A percentile compares a stretch with the other conserved stretches of the same genome.
Conservation (phyloP, 768 basidiomycete species). For the Suillus sp. region DNA sequence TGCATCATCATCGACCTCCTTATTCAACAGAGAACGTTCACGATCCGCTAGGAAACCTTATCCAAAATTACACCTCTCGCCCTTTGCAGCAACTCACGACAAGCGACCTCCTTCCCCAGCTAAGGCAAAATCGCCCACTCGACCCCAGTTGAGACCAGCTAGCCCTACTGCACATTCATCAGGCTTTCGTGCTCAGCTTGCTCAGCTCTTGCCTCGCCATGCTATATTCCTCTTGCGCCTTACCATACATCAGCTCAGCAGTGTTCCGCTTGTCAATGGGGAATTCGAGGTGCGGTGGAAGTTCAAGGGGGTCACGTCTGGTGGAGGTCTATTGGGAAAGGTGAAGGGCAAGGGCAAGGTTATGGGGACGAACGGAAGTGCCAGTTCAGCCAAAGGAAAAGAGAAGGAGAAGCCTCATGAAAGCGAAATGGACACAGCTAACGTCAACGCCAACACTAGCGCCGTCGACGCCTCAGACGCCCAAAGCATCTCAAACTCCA, state of each 20-base stretch:
- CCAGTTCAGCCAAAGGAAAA: slow-evolving; percentile 11
- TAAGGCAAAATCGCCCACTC: neutral
- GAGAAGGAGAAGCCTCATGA: slow-evolving; percentile 12
- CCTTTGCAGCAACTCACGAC: neutral
- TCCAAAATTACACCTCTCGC: slow-evolving; percentile 2
- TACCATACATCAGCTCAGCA: slow-evolving; percentile 65
- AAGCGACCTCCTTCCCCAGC: neutral
- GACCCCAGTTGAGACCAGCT: neutral
- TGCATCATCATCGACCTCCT: neutral
- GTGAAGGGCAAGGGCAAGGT: slow-evolving; percentile 34
- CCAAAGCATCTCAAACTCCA: slow-evolving; percentile 31
- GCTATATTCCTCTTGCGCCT: slow-evolving; percentile 65
- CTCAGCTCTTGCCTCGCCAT: slow-evolving; percentile 63
- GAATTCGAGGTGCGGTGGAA: slow-evolving; percentile 74
- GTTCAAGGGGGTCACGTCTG: slow-evolving; percentile 56
- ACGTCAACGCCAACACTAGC: neutral
- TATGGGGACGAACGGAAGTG: neutral
- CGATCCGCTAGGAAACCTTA: neutral
- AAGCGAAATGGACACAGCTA: slow-evolving; percentile 22
- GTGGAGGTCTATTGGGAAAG: slow-evolving; percentile 45
- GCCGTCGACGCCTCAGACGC: slow-evolving; percentile 31
- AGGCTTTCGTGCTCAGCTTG: slow-evolving; percentile 58
- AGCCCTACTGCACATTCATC: slow-evolving; percentile 10
- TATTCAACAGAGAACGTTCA: neutral
- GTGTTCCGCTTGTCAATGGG: slow-evolving; percentile 71